A percentile compares a stretch with the other conserved stretches of the same genome.
Evolutionary conservation across 1,284 basidiomycete genomes (phyloP).

Genomic region (Trichosporon inkin): DNA sequence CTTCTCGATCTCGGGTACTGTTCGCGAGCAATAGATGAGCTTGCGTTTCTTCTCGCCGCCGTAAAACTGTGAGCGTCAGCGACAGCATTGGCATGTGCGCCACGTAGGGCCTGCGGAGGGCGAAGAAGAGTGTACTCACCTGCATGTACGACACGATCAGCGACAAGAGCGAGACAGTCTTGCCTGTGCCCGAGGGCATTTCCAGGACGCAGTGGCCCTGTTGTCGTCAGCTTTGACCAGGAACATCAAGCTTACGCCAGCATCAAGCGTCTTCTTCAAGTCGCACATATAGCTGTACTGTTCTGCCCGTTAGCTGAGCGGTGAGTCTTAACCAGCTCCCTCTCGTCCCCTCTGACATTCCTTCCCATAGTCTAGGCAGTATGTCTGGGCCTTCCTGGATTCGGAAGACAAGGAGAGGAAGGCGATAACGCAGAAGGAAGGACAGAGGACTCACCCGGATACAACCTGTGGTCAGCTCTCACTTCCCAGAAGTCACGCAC

Average conservation of each 20-base stretch:
- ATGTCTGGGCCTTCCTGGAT: too few species aligned
- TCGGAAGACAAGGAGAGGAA: too few species aligned
- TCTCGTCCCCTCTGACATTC: not conserved
- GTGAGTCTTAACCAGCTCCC: not conserved
- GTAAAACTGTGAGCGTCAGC: slow-evolving; percentile 63
- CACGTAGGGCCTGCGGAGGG: too few species aligned
- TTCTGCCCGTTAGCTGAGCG: slow-evolving; percentile 55
- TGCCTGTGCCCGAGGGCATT: slow-evolving; percentile 99
- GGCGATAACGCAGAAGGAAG: slow-evolving; percentile 10
- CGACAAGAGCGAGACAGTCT: slow-evolving; percentile 93
- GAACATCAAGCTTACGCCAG: slow-evolving; percentile 57
- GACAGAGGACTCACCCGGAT: slow-evolving; percentile 33
- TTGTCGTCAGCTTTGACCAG: slow-evolving; percentile 1
- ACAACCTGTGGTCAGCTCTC: slow-evolving; percentile 28
- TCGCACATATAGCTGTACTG: slow-evolving; percentile 99
- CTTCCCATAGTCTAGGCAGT: too few species aligned
- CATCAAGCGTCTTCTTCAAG: slow-evolving; percentile 92
- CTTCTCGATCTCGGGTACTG: slow-evolving; percentile 99
- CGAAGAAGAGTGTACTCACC: slow-evolving; percentile 52
- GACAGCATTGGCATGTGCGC: not conserved
- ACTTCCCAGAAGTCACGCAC: slow-evolving; percentile 24
- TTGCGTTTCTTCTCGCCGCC: slow-evolving; percentile 71
- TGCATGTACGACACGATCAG: slow-evolving; percentile 98
- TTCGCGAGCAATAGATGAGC: slow-evolving; percentile 98
- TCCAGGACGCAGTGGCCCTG: slow-evolving; percentile 98